Conservation (phyloP, 1,139 yeast species). For the Protomyces inundatus region DNA sequence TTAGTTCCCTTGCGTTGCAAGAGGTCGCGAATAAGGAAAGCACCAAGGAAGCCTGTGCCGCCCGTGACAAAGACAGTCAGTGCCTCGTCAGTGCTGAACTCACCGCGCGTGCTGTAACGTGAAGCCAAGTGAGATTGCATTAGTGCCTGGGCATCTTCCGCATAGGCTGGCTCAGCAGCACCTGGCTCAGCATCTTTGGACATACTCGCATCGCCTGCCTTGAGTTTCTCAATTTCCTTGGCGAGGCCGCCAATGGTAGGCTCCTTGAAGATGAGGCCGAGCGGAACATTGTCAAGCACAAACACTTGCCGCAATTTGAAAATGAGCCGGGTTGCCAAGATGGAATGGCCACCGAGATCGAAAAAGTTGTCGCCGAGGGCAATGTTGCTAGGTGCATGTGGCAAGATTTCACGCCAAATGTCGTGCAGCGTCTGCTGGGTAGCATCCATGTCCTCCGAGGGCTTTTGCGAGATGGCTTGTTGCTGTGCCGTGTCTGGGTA, state of each 20-base stretch:
- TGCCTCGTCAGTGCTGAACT: slow-evolving; percentile 40
- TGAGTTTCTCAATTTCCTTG: slow-evolving; percentile 56
- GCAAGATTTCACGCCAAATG: slow-evolving; percentile 79
- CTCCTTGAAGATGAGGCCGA: slow-evolving; percentile 80
- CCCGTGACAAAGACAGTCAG: slow-evolving; percentile 85
- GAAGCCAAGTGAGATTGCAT: slow-evolving; percentile 44
- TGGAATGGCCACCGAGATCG: slow-evolving; percentile 96
- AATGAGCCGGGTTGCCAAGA: slow-evolving; percentile 93
- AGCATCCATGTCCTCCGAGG: slow-evolving; percentile 50
- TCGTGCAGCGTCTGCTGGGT: slow-evolving; percentile 67
- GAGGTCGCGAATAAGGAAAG: slow-evolving; percentile 74
- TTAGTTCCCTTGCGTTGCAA: slow-evolving; percentile 51
- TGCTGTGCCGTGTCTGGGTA: slow-evolving; percentile 89
- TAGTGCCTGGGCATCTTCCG: slow-evolving; percentile 66
- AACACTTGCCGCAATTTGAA: slow-evolving; percentile 78
- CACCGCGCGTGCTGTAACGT: slow-evolving; percentile 31
- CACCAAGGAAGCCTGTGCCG: slow-evolving; percentile 92
- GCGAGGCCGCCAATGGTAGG: slow-evolving; percentile 84
- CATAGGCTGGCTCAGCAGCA: slow-evolving; percentile 45
- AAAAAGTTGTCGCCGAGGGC: slow-evolving; percentile 83
- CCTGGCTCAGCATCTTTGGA: slow-evolving; percentile 31
- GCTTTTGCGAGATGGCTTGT: slow-evolving; percentile 52
- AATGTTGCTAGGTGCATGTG: slow-evolving; percentile 73
- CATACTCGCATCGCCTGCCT: slow-evolving; percentile 44
- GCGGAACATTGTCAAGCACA: slow-evolving; percentile 66